Percentiles rank a stretch among this genome's conserved stretches.
Conservation (phyloP, 306 rosid species). For the Gastrolobium bilobum region DNA sequence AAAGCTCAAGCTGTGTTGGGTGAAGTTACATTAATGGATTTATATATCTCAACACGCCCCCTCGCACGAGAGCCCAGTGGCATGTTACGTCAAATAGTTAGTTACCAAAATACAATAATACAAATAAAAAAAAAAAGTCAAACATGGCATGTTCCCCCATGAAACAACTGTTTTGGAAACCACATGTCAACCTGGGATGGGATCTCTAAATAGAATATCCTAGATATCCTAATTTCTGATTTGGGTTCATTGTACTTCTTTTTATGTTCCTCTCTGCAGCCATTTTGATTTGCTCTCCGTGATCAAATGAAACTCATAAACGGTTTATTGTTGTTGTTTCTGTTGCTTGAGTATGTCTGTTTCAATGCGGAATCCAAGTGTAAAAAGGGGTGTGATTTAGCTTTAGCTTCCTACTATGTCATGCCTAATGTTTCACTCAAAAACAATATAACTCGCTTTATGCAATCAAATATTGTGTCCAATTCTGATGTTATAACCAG, state of each 20-base stretch:
- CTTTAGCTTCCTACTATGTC: slow-evolving; percentile 70
- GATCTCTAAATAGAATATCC: neutral
- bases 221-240: neutral
- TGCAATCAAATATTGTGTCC: slow-evolving; percentile 45
- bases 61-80: too few relatives aligned
- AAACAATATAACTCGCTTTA: neutral
- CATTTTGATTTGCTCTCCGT: neutral
- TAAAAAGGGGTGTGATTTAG: slow-evolving; percentile 61
- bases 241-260: slow-evolving; percentile 26
- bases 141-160: too few relatives aligned
- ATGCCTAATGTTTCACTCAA: neutral
- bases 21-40: too few relatives aligned
- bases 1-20: too few relatives aligned
- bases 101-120: too few relatives aligned
- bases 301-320: slow-evolving; percentile 58
- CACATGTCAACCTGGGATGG: too few relatives aligned
- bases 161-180: too few relatives aligned
- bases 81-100: too few relatives aligned
- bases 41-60: too few relatives aligned
- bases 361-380: slow-evolving; percentile 63
- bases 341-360: slow-evolving; percentile 44
- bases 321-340: slow-evolving; percentile 33
- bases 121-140: too few relatives aligned
- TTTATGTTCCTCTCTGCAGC: neutral
- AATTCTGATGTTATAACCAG: slow-evolving; percentile 6